Evolutionary conservation across 1,284 basidiomycete species (phyloP).

Genomic region (Apiotrichum porosum): DNA sequence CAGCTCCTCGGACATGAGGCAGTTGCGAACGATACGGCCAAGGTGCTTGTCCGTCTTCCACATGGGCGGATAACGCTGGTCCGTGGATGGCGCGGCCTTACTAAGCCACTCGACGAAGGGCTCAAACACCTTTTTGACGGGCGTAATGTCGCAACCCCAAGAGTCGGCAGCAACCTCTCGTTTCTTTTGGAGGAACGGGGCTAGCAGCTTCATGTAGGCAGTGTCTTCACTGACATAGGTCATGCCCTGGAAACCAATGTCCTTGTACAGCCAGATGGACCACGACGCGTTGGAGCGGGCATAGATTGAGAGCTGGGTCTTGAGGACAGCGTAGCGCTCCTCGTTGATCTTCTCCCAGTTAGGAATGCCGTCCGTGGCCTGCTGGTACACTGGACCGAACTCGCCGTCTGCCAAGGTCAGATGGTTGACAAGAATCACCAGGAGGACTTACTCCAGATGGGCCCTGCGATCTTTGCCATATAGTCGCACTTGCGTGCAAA

Average conservation of each 20-base stretch:
- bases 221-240: slow-evolving; percentile 61
- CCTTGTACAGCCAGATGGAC: slow-evolving; percentile 80
- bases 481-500: slow-evolving; percentile 58
- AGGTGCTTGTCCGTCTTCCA: slow-evolving; percentile 40
- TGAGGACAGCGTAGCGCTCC: slow-evolving; percentile 60
- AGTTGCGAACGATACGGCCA: slow-evolving; percentile 58
- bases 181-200: slow-evolving; percentile 60
- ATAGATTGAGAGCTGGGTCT: slow-evolving; percentile 70
- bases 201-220: slow-evolving; percentile 63
- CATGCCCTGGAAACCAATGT: slow-evolving; percentile 79
- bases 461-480: slow-evolving; percentile 16
- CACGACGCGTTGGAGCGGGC: slow-evolving; percentile 57
- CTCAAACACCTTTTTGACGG: slow-evolving; percentile 56
- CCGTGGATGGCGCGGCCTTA: slow-evolving; percentile 37
- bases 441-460: slow-evolving; percentile 22
- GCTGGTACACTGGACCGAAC: slow-evolving; percentile 51
- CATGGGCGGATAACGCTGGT: slow-evolving; percentile 41
- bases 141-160: slow-evolving; percentile 54
- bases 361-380: slow-evolving; percentile 25
- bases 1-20: slow-evolving; percentile 60
- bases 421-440: background rate
- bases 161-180: slow-evolving; percentile 58
- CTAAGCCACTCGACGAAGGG: slow-evolving; percentile 58
- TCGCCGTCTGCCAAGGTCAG: slow-evolving; percentile 51
- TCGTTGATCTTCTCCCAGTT: slow-evolving; percentile 61